Evolutionary conservation across 1,284 basidiomycete species (phyloP).

Genomic region (Malassezia arunalokei): DNA sequence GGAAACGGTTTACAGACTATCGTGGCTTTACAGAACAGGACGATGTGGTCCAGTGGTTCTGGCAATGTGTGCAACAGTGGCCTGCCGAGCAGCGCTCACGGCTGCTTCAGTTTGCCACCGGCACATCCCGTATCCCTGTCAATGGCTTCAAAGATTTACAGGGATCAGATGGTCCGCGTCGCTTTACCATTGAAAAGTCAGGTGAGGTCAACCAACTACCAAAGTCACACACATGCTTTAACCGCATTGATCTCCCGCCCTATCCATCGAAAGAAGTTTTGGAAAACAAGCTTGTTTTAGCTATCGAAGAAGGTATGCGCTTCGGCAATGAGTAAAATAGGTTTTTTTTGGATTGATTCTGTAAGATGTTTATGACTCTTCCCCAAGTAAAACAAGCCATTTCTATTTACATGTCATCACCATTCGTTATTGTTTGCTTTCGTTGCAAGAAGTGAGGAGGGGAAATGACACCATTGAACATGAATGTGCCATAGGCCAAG

Average conservation of each 20-base stretch:
- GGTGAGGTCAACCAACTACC: constrained; percentile 43
- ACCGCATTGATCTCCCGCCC: constrained; percentile 45
- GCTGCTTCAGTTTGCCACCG: constrained; percentile 82
- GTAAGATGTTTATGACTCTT: not conserved
- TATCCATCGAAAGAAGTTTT: constrained; percentile 38
- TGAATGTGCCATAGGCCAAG: constrained; percentile 60
- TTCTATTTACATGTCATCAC: no score
- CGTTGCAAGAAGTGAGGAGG: constrained; percentile 15
- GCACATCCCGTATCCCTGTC: constrained; percentile 90
- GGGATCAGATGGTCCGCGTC: constrained; percentile 76
- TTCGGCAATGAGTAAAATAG: constrained; percentile 37
- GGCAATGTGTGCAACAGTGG: constrained; percentile 94
- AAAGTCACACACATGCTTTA: constrained; percentile 46
- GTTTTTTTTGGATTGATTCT: not conserved
- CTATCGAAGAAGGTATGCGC: constrained; percentile 43
- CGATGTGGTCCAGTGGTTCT: constrained; percentile 95
- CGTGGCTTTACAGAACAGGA: constrained; percentile 50
- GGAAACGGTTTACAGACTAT: constrained; percentile 57
- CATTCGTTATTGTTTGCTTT: no score
- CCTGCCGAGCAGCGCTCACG: constrained; percentile 89
- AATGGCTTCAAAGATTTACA: constrained; percentile 99
- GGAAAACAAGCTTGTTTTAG: constrained; percentile 41
- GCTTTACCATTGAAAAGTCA: constrained; percentile 45
- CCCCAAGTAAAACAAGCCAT: no score
- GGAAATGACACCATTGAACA: constrained; percentile 41